phyloP scores from a whole-genome alignment of 768 basidiomycete genomes.

The Tricholoma matsutake region DNA sequence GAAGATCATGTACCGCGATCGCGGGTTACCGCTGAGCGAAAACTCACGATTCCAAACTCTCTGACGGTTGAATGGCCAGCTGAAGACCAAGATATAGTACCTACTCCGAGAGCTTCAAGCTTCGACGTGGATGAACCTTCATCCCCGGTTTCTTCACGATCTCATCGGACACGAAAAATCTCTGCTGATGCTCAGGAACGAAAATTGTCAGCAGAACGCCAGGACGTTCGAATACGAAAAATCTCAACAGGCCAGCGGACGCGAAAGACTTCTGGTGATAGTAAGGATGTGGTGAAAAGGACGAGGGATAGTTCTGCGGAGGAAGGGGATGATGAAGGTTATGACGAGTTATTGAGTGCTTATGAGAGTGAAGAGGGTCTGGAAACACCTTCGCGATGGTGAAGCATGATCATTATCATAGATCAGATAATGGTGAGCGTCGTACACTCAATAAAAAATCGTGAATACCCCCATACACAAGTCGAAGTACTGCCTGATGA shows the following conservation, averaged over 20 bases:
- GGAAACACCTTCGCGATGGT: constrained; percentile 8
- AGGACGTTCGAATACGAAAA: constrained; percentile 41
- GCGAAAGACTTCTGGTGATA: constrained; percentile 49
- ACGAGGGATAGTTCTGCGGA: constrained; percentile 63
- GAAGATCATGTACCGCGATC: constrained; percentile 28
- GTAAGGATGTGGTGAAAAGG: constrained; percentile 33
- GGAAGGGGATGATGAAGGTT: constrained; percentile 76
- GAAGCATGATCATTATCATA: constrained; percentile 3
- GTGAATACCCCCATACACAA: constrained; percentile 62
- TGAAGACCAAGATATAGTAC: constrained; percentile 44
- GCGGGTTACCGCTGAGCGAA: constrained; percentile 28
- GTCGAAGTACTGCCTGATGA: constrained; percentile 53
- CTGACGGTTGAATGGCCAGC: constrained; percentile 52
- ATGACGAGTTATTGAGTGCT: constrained; percentile 74
- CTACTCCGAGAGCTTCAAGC: constrained; percentile 54
- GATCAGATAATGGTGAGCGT: background rate
- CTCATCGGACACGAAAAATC: constrained; percentile 38
- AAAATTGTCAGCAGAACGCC: constrained; percentile 32
- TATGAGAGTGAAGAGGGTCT: constrained; percentile 73
- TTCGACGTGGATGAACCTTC: constrained; percentile 40
- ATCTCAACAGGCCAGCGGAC: constrained; percentile 37
- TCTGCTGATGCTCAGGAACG: constrained; percentile 36
- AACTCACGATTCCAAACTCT: constrained; percentile 41
- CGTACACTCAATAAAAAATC: constrained; percentile 30
- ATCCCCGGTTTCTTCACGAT: constrained; percentile 24